Base-by-base conservation (phyloP, 306 rosid genomes). In the Prunus padus region DNA sequence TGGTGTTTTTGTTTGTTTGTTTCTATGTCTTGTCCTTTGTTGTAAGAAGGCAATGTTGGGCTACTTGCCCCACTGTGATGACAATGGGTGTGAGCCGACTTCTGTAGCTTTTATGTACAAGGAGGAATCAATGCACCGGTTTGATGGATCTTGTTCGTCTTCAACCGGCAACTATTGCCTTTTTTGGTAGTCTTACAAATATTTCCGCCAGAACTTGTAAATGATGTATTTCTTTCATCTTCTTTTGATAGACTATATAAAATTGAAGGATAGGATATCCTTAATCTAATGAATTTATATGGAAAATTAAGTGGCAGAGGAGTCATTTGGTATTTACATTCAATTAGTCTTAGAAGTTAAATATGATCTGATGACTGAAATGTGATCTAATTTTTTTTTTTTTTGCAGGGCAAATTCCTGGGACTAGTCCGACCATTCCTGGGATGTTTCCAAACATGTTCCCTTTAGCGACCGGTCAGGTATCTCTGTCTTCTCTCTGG, bases 31-130 rank as follows among this genome's bases (percentile, higher is more conserved):
- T 88, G 90, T 95, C 87, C 78, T 88, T 84, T 92, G 89, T 83
- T 91, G 92, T 89, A 83, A 95, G 99, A 95, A 89, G 99, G 92
- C 97, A 92, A 95, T 92, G 96, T 92, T 87, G 97, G 96, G 92
- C 93, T 87, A 92, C 96, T 95, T 86, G 97, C 95, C 98, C 98
- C 97, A 91, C 89, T 95, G 96, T 90, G 98, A 95, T 92, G 97
- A 90, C 96, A 90, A 92, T 89, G 97, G 97, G 92, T 86, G 96
- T 95, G 99, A 90, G 97, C 99, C 83, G 99, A 90, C 96, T 69
- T 89, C 99, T 90, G 96, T 95, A 89, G 99, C 99, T 95, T 90
- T 95, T 85, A 90, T 90, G 87, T 87, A 89, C 97, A 86, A 82
- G 97, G 94, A 92, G 92, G 97, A 87, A 87, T 87, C 97, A 85